Percentiles rank a stretch among this genome's conserved stretches.
phyloP scores from a whole-genome alignment of 176 grass and related monocot species.

The Leersia perrieri region DNA sequence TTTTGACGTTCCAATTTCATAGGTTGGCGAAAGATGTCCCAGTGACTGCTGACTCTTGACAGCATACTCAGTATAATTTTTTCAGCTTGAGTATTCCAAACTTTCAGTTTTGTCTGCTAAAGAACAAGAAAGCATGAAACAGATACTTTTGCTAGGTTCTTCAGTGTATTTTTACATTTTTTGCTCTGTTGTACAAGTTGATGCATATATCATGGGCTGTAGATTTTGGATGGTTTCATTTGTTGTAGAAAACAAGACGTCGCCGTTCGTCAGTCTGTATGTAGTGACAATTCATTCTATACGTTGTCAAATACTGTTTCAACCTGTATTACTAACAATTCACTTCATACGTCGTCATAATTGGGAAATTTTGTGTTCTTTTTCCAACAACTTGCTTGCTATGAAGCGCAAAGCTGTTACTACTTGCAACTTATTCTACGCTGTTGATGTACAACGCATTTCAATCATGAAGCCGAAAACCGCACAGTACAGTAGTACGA shows the following conservation, averaged over 20 bases:
- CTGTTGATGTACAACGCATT: not conserved
- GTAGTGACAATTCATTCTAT: conserved; percentile 19
- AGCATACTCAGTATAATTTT: conserved; percentile 1
- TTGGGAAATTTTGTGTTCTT: not conserved
- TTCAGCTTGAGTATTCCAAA: conserved; percentile 17
- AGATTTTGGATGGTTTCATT: conserved; percentile 29
- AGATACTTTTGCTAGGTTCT: conserved; percentile 10
- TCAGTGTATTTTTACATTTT: conserved; percentile 11
- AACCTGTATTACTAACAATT: conserved; percentile 21
- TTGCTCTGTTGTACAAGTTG: conserved; percentile 26
- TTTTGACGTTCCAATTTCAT: conserved; percentile 16
- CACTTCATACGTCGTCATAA: not conserved
- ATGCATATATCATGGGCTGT: conserved; percentile 18
- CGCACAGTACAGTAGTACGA: not conserved
- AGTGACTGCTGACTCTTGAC: conserved; percentile 25
- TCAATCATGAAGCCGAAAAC: not conserved
- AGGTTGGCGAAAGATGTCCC: conserved; percentile 50
- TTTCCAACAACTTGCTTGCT: not conserved
- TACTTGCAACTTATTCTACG: not conserved
- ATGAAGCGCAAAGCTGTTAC: not conserved
- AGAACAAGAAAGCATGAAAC: conserved; percentile 25
- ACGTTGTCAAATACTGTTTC: conserved; percentile 3
- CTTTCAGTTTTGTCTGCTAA: conserved; percentile 26
- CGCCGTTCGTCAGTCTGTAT: not conserved
- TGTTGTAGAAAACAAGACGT: conserved; percentile 10